Evolutionary conservation across 179 eudicot species (phyloP).

Genomic region (Silene coronaria): DNA sequence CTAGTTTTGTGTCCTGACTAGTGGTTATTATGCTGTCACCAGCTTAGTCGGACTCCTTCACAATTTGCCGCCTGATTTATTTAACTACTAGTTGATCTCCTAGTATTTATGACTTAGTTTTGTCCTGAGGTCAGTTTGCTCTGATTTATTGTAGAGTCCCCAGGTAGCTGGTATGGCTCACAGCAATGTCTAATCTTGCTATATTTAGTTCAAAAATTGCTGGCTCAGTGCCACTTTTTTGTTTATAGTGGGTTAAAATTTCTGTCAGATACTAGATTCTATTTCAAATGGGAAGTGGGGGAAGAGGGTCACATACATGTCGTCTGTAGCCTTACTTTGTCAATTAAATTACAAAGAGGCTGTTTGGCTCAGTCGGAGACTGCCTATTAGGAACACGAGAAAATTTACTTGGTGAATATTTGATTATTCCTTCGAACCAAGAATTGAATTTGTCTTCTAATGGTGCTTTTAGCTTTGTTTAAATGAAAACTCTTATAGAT

Average conservation of each 20-base stretch:
- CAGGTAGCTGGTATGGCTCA: neutral
- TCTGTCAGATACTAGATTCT: neutral
- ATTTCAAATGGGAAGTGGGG: neutral
- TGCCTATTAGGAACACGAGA: neutral
- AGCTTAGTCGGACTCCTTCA: neutral
- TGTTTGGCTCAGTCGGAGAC: conserved; percentile 1
- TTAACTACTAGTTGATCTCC: neutral
- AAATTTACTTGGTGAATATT: neutral
- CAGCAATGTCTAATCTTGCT: neutral
- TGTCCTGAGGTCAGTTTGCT: conserved; percentile 3
- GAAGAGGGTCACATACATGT: neutral
- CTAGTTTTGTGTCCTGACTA: neutral
- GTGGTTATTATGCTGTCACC: neutral
- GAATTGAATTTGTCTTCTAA: neutral
- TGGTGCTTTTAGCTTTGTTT: conserved; percentile 12
- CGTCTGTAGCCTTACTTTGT: neutral
- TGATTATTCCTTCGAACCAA: neutral
- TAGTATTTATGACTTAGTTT: neutral
- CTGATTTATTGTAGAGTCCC: neutral
- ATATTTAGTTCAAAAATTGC: neutral
- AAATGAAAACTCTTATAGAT: neutral
- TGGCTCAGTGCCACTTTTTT: neutral
- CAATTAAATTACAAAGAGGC: neutral
- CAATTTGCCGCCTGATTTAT: neutral
- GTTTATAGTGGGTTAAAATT: neutral